Evolutionary conservation across 169 alveolate species (phyloP), one percentile per base, ranked within the genome.

Genomic region (Theileria orientalis): DNA sequence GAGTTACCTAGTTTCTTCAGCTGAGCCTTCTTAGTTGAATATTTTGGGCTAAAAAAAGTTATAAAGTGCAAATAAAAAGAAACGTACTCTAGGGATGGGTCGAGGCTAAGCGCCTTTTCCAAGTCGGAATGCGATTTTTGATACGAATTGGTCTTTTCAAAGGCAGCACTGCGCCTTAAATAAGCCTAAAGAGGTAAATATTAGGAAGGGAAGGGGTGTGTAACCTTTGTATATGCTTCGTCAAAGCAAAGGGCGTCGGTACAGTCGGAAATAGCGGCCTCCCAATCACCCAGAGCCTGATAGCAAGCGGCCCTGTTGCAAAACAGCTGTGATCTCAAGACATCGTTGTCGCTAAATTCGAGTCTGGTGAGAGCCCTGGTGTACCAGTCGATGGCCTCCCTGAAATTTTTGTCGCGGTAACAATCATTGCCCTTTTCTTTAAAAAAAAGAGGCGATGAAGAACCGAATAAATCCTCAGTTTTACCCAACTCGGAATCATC

Each of bases 281-380:
- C 93, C 74, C 84, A 85, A 27, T 89, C 83, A 16, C 74, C 82
- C 68, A 83, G 68, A 37, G 86, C 83, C 42, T 90, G 59, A 32
- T 94, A 91, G 67, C 96, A 94, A 27, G 96, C 94, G 30, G 96
- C 96, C 56, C 96, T 70, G 82, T 85, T 90, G 32, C 92, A 84
- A 41, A 84, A 87, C 21, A 88, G 54, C 61, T 84, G 83, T 14
- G 92, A 83, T 51, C 79, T 77, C 29, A 84, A 68, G 19, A 16
- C 35, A 57, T 63, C 77, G 41, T 78, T 57, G 62, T 82, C 47
- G 61, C 83, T 71, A 52, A 82, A 83, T 60, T 86, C 90, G 60
- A 89, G 83, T 71, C 83, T 40, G 76, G 35, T 54, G 52, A 86
- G 59, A 16, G 94, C 93, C 25, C 51, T 66, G 66, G 74, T 76